Base-by-base conservation (phyloP, 768 basidiomycete genomes). In the Daedaleopsis sinensis region DNA sequence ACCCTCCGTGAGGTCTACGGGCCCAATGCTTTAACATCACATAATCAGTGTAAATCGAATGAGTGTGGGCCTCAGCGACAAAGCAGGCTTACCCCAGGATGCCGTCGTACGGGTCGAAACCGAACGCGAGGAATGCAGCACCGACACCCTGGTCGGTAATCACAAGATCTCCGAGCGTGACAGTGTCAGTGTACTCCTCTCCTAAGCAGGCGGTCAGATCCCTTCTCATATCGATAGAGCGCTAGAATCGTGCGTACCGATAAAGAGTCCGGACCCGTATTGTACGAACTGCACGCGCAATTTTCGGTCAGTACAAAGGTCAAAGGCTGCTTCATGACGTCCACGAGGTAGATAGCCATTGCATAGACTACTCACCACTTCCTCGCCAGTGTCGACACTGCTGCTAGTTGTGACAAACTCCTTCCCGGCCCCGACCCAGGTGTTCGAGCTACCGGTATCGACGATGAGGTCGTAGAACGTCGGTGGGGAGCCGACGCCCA, bases 121-220 rank as follows among this genome's bases (percentile, higher is more conserved):
- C 87, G 3, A 53, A 44, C 0, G 83, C 77, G 1, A 39, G 68
- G 6, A 74, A 70, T 9, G 87, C 86, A 57, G 83, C 86, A 66
- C 88, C 88, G 54, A 90, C 87, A 7, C 84, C 86, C 68, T 90
- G 89, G 10, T 69, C 53, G 10, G 73, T 58, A 52, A 90, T 82
- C 50, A 77, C 75, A 23, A 88, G 79, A 24, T 74, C 55, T 21
- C 79, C 77, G 51, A 90, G 73, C 0, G 80, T 79, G 51, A 90
- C 85, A 3, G 75, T 77, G 68, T 89, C 89, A 18, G 68, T 77
- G 64, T 58, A 73, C 54, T 72, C 69, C 8, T 64, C 64, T 19
- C 71, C 68, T 57, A 39, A 19, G 27, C 0, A 4, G 4, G n/a
- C 35, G 15, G 44, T 36, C 38, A 52, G 16, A n/a, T n/a, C 7